Percentiles rank a stretch among this genome's conserved stretches.
phyloP scores from a whole-genome alignment of 345 rosid species.

The Populus ilicifolia region DNA sequence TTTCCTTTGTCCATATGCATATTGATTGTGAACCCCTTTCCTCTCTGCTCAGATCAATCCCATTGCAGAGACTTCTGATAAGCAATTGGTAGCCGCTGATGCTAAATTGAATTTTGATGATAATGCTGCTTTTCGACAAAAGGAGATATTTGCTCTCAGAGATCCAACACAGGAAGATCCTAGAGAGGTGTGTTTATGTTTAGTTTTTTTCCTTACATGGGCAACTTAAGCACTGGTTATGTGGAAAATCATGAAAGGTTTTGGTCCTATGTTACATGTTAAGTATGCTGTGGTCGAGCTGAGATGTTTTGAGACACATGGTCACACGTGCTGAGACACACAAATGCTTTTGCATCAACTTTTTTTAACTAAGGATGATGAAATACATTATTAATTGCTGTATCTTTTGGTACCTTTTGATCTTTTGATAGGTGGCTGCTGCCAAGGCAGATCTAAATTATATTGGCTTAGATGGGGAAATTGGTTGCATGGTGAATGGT shows the following conservation, averaged over 20 bases:
- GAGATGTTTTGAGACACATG: neutral
- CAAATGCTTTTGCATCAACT: neutral
- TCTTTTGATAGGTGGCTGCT: constrained; percentile 69
- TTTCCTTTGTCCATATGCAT: neutral
- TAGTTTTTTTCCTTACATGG: neutral
- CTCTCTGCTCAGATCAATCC: constrained; percentile 75
- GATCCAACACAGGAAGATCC: constrained; percentile 99
- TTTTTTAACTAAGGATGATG: too few species aligned
- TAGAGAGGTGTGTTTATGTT: constrained; percentile 59
- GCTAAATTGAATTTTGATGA: constrained; percentile 98
- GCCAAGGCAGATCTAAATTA: constrained; percentile 96
- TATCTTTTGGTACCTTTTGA: constrained; percentile 2
- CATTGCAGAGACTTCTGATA: constrained; percentile 84
- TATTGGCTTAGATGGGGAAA: constrained; percentile 97
- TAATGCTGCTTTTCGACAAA: constrained; percentile 92
- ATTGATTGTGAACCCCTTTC: constrained; percentile 4
- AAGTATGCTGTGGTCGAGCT: neutral
- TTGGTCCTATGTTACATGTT: neutral
- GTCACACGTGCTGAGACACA: neutral
- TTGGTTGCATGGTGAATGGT: constrained; percentile 99
- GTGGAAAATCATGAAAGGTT: neutral
- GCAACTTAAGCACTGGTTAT: neutral
- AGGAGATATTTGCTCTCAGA: constrained; percentile 69
- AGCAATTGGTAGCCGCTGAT: constrained; percentile 94
- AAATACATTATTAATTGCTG: neutral